phyloP scores from a whole-genome alignment of 805 yeast species.

The Candida saitoana region DNA sequence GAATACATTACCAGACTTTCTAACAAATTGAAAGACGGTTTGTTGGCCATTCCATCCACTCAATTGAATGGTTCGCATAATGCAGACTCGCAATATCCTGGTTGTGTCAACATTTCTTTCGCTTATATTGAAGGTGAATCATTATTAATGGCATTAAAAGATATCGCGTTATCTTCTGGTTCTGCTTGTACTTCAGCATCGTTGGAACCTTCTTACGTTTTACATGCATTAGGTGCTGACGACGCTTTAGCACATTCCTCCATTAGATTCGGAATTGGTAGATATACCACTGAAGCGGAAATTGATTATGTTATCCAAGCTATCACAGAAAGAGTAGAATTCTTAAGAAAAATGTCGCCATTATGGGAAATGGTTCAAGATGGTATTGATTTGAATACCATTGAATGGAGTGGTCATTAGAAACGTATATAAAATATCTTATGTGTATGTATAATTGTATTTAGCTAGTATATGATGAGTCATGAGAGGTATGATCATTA shows the following conservation, averaged over 20 bases:
- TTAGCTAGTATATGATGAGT: background rate
- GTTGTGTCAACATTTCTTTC: conserved; percentile 94
- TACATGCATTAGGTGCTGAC: conserved; percentile 95
- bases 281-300: conserved; percentile 95
- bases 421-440: background rate
- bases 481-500: background rate
- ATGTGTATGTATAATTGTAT: background rate
- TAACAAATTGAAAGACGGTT: conserved; percentile 63
- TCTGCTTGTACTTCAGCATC: conserved; percentile 99
- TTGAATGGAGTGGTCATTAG: conserved; percentile 97
- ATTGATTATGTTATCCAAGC: conserved; percentile 90
- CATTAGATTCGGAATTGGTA: conserved; percentile 93
- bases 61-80: conserved; percentile 81
- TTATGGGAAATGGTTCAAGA: conserved; percentile 99
- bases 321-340: conserved; percentile 81
- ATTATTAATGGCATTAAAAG: conserved; percentile 93
- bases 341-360: conserved; percentile 88
- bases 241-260: conserved; percentile 99
- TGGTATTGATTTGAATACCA: conserved; percentile 88
- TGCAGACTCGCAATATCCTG: conserved; percentile 55
- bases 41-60: conserved; percentile 82
- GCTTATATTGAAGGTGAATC: conserved; percentile 99
- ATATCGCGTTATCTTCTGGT: conserved; percentile 92
- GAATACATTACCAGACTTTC: conserved; percentile 70
- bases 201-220: conserved; percentile 92